Percentiles rank a stretch among this genome's conserved stretches.
Evolutionary conservation across 1,139 yeast genomes (phyloP).

Genomic region (Pichia sp.): DNA sequence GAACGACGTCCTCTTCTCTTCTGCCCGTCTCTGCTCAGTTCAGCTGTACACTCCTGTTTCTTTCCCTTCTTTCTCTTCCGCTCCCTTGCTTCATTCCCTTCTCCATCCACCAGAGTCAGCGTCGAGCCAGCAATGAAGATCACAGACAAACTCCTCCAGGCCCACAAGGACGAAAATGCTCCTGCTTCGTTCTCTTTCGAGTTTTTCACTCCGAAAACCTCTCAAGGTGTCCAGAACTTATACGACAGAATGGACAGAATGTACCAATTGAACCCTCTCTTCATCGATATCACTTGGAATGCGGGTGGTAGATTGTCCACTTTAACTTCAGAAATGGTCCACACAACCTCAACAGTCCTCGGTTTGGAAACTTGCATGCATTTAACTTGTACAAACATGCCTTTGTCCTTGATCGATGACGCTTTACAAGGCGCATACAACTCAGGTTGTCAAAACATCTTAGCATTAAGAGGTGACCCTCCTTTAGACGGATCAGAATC

Average conservation of each 20-base stretch:
- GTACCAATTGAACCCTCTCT: slow-evolving; percentile 90
- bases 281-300: slow-evolving; percentile 96
- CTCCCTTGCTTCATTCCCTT: neutral
- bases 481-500: slow-evolving; percentile 67
- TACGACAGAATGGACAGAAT: slow-evolving; percentile 98
- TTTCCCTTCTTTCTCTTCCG: neutral
- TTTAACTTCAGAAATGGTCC: slow-evolving; percentile 85
- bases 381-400: slow-evolving; percentile 96
- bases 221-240: slow-evolving; percentile 94
- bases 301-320: slow-evolving; percentile 91
- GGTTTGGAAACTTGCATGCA: slow-evolving; percentile 99
- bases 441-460: slow-evolving; percentile 92
- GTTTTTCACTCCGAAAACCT: slow-evolving; percentile 96
- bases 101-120: neutral
- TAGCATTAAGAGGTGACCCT: slow-evolving; percentile 87
- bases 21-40: neutral
- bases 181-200: slow-evolving; percentile 90
- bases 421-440: slow-evolving; percentile 84
- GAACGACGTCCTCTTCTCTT: neutral
- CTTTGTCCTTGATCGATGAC: slow-evolving; percentile 72
- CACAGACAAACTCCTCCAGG: slow-evolving; percentile 49
- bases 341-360: slow-evolving; percentile 87
- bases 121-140: slow-evolving; percentile 42
- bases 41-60: neutral
- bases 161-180: slow-evolving; percentile 36